These are phyloP conservation scores for Calocybe gambosa DNA, from an alignment of 1,284 basidiomycete genomes.

Conservation along the genomic window DNA sequence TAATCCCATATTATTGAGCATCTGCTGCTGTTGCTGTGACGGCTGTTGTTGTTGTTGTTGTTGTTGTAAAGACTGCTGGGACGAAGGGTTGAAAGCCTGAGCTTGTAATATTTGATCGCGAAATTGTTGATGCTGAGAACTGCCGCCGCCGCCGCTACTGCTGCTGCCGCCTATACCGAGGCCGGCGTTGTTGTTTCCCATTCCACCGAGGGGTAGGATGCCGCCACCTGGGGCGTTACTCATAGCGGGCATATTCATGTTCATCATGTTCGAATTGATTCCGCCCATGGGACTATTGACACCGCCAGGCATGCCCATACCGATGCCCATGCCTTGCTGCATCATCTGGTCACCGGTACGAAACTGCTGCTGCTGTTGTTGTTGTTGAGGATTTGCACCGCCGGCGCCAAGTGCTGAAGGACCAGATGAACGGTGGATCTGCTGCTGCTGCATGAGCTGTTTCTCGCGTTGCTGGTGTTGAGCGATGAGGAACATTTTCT, in stretches of 20 bases:
- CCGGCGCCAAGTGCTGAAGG: background rate
- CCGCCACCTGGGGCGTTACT: no score
- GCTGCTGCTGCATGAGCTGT: conserved; percentile 9
- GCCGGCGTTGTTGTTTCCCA: conserved; percentile 1
- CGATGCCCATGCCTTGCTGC: conserved; percentile 3
- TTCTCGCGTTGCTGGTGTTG: conserved; percentile 10
- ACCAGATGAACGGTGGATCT: conserved; percentile 5
- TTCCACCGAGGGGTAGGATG: no score
- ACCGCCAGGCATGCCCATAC: background rate
- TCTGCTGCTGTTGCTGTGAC: conserved; percentile 7
- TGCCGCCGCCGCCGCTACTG: background rate
- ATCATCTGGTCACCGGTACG: background rate
- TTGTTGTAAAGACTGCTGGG: background rate
- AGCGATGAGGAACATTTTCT: conserved; percentile 8
- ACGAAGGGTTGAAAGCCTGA: background rate
- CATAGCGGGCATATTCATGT: background rate
- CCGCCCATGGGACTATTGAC: background rate
- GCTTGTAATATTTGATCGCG: conserved; percentile 9
- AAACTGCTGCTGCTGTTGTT: conserved; percentile 8
- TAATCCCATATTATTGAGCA: conserved; percentile 3
- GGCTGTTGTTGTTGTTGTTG: no score
- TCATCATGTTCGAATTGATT: background rate
- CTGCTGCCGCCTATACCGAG: background rate
- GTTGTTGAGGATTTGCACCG: background rate
- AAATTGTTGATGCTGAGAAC: conserved; percentile 2